Base-by-base conservation (phyloP, 805 yeast species). In the Hanseniaspora lachancei region DNA sequence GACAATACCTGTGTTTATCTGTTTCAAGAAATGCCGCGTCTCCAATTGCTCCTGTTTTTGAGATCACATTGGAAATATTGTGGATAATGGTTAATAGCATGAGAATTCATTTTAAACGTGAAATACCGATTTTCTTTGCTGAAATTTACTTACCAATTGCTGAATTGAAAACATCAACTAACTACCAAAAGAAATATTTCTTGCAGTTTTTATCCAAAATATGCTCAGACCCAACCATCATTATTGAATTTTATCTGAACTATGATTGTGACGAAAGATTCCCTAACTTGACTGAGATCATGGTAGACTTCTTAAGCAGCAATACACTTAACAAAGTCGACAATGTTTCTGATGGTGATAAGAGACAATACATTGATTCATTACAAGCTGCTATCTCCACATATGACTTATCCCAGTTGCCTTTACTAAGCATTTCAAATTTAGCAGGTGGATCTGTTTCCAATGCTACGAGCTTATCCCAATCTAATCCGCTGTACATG, bases 141-240 rank as follows among this genome's bases (percentile, higher is more conserved):
- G 97, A 93, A 64, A 87, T 91, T 54, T 93, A 93, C 67, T 85
- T 93, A 70, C 96, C 97, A 2, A 87, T 95, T 44, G 78, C 93
- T 47, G 97, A 91, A 64, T 79, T 93, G 81, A 86, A 83, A 64
- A 81, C 95, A 1, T 86, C 97, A 0, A 87, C 96, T 0, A 72
- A 89, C 10, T 97, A 91, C 67, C 98, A 95, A 70, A 89, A 91
- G 66, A 77, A 95, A 66, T 91, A 89, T 63, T 78, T 91, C 60
- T 73, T 95, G 58, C 78, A 84, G 13, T 77, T 91, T n/a, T 75
- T 95, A 27, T 85, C 86, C 62, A 76, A 95, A 61, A 70, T 93
- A 40, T 84, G 95, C 65, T 80, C 81, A 60, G 96, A 91, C 69
- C 95, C 97, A 46, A 77, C 95, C 59, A 83, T 95, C 20, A 72